A percentile compares a stretch with the other conserved stretches of the same genome.
Conservation (phyloP, 2,329 filamentous ascomycete species). For the Aspergillus tubingensis region DNA sequence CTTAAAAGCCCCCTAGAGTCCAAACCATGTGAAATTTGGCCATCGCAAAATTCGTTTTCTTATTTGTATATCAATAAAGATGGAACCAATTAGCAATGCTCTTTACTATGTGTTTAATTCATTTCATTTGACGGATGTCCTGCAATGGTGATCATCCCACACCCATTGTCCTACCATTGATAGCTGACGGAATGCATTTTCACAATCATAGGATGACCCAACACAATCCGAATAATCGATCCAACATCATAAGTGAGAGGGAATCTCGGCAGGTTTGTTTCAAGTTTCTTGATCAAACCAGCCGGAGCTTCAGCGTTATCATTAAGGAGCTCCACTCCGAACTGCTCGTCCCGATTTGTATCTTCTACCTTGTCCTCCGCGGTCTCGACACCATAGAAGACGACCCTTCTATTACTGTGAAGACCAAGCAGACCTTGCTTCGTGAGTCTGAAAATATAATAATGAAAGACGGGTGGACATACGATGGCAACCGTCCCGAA, state of each 20-base stretch:
- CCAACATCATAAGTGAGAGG: slow-evolving; percentile 73
- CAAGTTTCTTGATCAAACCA: slow-evolving; percentile 80
- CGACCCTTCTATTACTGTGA: slow-evolving; percentile 86
- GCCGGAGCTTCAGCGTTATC: slow-evolving; percentile 87
- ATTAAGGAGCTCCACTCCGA: slow-evolving; percentile 96
- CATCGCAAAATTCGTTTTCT: too few species aligned
- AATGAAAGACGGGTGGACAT: slow-evolving; percentile 86
- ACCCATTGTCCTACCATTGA: slow-evolving; percentile 7
- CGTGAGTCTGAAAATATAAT: slow-evolving; percentile 78
- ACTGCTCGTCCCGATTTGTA: slow-evolving; percentile 79
- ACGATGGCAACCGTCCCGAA: slow-evolving; percentile 77
- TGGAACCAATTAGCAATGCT: slow-evolving; percentile 41
- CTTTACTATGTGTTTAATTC: slow-evolving; percentile 76
- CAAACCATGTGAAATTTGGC: too few species aligned
- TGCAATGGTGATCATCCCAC: slow-evolving; percentile 71
- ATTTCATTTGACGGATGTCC: slow-evolving; percentile 73
- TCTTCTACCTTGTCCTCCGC: slow-evolving; percentile 92
- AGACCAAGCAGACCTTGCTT: slow-evolving; percentile 81
- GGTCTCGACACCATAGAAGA: slow-evolving; percentile 98
- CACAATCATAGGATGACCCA: slow-evolving; percentile 74
- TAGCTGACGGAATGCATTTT: slow-evolving; percentile 12
- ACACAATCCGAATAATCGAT: slow-evolving; percentile 89
- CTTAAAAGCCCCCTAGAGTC: too few species aligned
- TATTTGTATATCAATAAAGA: too few species aligned
- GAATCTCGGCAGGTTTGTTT: slow-evolving; percentile 79